These are phyloP conservation scores for Claviceps sp. DNA, from an alignment of 2,329 filamentous ascomycete species.

Conservation along the genomic window DNA sequence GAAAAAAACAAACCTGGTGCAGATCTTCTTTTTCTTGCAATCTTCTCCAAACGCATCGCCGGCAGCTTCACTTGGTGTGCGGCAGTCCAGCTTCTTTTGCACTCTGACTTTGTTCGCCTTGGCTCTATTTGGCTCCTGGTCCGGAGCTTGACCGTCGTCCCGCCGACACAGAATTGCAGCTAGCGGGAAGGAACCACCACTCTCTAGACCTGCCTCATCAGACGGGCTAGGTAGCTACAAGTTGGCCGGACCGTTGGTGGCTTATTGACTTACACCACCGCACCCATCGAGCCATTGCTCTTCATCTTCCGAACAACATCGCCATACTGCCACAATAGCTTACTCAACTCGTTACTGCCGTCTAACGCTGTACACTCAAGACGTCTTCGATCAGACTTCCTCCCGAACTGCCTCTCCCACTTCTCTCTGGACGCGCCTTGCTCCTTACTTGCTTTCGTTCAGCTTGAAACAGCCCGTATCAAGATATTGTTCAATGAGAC, in stretches of 20 bases:
- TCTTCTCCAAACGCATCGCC: background rate
- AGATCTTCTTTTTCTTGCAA: background rate
- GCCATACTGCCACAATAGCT: background rate
- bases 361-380: background rate
- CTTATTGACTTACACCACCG: constrained; percentile 7
- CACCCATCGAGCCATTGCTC: background rate
- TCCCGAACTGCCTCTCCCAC: background rate
- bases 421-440: background rate
- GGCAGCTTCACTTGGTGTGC: background rate
- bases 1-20: background rate
- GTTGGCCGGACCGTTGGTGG: background rate
- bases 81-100: too few species aligned
- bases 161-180: background rate
- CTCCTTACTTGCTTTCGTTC: background rate
- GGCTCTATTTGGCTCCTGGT: background rate
- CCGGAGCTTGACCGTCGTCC: background rate
- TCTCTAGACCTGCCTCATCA: background rate
- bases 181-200: constrained; percentile 1
- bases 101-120: too few species aligned
- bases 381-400: background rate
- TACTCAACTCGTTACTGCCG: background rate
- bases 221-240: too few species aligned
- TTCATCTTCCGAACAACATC: background rate
- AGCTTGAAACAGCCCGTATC: background rate
- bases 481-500: background rate